A percentile compares a stretch with the other conserved stretches of the same genome.
phyloP scores from a whole-genome alignment of 257 asterid genomes.

The Cruciata laevipes region DNA sequence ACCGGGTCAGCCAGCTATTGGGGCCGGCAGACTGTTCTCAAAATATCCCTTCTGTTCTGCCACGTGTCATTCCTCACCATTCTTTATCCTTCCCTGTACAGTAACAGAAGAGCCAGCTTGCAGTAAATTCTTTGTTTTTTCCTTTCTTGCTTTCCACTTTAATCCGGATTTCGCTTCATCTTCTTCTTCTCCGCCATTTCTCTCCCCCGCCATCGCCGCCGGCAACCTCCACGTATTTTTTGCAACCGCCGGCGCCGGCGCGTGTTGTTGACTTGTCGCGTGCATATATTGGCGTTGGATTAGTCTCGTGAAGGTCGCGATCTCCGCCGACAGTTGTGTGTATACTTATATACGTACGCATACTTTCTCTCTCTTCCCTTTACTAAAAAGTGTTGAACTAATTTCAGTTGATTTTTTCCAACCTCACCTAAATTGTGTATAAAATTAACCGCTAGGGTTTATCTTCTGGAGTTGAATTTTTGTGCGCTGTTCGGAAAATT shows the following conservation, averaged over 20 bases:
- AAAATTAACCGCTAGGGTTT: constrained; percentile 10
- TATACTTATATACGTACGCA: not conserved
- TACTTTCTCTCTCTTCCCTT: not conserved
- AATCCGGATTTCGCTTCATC: constrained; percentile 11
- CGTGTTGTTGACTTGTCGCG: constrained; percentile 16
- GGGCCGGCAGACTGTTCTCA: constrained; percentile 30
- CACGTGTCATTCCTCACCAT: constrained; percentile 31
- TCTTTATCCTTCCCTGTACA: not conserved
- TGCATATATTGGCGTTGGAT: constrained; percentile 36
- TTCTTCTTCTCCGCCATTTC: constrained; percentile 2
- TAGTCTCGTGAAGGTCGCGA: constrained; percentile 29
- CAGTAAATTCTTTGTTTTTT: not conserved
- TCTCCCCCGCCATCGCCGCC: constrained; percentile 33
- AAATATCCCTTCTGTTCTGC: constrained; percentile 11
- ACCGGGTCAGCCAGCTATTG: not conserved
- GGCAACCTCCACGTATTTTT: constrained; percentile 22
- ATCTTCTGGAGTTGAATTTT: constrained; percentile 14
- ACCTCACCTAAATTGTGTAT: not conserved
- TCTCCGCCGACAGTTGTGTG: constrained; percentile 27
- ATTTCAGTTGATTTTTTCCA: constrained; percentile 11
- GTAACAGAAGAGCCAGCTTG: constrained; percentile 22
- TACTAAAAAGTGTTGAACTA: constrained; percentile 3
- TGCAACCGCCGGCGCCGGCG: not conserved
- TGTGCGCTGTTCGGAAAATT: not conserved
- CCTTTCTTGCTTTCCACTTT: not conserved